Base-by-base conservation (phyloP, 169 alveolate species). In the Eimeria maxima region DNA sequence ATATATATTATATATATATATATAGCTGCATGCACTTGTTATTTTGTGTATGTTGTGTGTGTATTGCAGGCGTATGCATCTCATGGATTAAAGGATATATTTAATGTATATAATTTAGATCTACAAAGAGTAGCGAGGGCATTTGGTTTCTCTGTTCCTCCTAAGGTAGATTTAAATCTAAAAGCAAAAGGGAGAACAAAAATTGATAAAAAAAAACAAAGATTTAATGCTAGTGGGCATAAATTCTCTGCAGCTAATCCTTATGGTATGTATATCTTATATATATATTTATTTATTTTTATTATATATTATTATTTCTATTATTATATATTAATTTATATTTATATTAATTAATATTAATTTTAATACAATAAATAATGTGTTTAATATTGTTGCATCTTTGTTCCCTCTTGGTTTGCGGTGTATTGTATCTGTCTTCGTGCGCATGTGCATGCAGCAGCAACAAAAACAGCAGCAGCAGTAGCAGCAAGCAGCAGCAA, bases 21-120 rank as follows among this genome's bases (percentile, higher is more conserved):
- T n/a, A n/a, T n/a, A n/a, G n/a, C n/a, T n/a, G n/a, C n/a, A n/a
- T n/a, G n/a, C n/a, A n/a, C n/a, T n/a, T n/a, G n/a, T n/a, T n/a
- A n/a, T n/a, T 69, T 83, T 87, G 84, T 87, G 95, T 24, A n/a
- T 97, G 95, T 84, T 65, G 96, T 38, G 88, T 44, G 16, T 29
- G 27, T 29, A 14, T 27, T 18, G 50, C 97, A 98, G 98, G 99
- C 99, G 20, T 99, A 99, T 89, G 98, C 99, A 53, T 98, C 99
- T 24, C 99, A 99, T 94, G 98, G 99, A 33, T 98, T 98, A 86
- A 99, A 99, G 97, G 99, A 99, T 88, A 98, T 99, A 87, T 99
- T 99, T 93, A 99, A 99, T 95, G 99, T 99, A 57, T 99, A 99
- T 95, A 97, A 99, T 71, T 97, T 99, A 94, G 99, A 99, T 97